A percentile compares a stretch with the other conserved stretches of the same genome.
These are phyloP conservation scores for Beauveria rudraprayagi DNA, from an alignment of 2,329 filamentous ascomycete species.

Conservation along the genomic window DNA sequence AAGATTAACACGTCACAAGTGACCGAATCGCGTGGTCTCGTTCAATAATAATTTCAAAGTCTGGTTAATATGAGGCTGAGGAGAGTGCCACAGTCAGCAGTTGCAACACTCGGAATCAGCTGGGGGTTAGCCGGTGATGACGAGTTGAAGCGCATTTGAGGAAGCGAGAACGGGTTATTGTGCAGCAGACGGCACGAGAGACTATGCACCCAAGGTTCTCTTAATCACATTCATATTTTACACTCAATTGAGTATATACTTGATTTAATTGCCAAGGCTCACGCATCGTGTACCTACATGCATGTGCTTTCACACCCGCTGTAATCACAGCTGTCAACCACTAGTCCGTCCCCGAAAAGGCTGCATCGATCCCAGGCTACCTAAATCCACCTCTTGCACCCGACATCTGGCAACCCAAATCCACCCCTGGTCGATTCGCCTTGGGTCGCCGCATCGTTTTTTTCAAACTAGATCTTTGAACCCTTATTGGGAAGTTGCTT, in stretches of 20 bases:
- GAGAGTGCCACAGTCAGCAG: background rate
- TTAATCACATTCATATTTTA: background rate
- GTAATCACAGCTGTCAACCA: background rate
- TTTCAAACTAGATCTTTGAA: background rate
- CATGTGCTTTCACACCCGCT: background rate
- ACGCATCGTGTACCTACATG: too few relatives aligned
- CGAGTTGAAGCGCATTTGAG: background rate
- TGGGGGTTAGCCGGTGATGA: background rate
- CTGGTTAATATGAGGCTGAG: background rate
- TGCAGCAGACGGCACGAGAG: background rate
- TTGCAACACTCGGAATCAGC: background rate
- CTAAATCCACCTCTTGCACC: background rate
- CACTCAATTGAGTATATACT: background rate
- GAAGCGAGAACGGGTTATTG: background rate
- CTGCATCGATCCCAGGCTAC: background rate
- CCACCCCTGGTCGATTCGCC: constrained; percentile 7
- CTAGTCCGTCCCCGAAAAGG: background rate
- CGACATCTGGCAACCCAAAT: constrained; percentile 9
- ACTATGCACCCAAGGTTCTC: background rate
- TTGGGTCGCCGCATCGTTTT: constrained; percentile 7
- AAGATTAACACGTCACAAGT: too few relatives aligned
- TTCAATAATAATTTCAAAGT: too few relatives aligned
- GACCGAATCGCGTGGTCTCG: background rate
- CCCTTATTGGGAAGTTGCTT: background rate
- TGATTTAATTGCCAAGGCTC: background rate